Conservation (phyloP, 345 rosid genomes). For the Aquilaria malaccensis region DNA sequence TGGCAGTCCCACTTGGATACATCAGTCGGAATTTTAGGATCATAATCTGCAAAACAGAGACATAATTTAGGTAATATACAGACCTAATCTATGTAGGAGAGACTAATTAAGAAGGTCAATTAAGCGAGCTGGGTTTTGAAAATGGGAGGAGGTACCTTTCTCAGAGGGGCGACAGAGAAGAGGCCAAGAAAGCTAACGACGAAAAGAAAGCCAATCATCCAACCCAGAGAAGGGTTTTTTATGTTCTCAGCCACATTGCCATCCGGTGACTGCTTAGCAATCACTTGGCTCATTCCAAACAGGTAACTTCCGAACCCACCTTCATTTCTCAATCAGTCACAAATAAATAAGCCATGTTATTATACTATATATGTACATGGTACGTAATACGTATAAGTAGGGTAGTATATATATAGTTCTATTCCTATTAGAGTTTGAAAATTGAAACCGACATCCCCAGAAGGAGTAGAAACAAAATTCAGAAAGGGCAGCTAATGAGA, state of each 20-base stretch:
- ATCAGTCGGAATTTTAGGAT: conserved; percentile 61
- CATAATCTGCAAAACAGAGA: conserved; percentile 45
- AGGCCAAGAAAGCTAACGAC: conserved; percentile 76
- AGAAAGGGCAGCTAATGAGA: too few species aligned
- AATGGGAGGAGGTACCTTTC: conserved; percentile 44
- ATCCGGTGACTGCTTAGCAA: conserved; percentile 38
- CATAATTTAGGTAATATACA: too few species aligned
- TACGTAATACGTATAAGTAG: too few species aligned
- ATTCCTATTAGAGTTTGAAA: not conserved
- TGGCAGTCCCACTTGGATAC: conserved; percentile 92
- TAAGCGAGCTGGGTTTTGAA: too few species aligned
- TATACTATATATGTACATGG: not conserved
- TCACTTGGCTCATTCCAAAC: conserved; percentile 44
- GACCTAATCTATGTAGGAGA: too few species aligned
- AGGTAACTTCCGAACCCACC: conserved; percentile 69
- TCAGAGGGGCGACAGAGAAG: conserved; percentile 58
- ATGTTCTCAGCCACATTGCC: conserved; percentile 43
- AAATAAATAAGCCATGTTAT: not conserved
- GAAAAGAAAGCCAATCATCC: conserved; percentile 79
- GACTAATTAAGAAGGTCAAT: too few species aligned
- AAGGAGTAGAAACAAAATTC: not conserved
- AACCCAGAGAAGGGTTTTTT: conserved; percentile 45
- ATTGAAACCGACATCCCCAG: not conserved
- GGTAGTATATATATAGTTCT: not conserved
- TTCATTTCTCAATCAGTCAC: conserved; percentile 8